These are phyloP conservation scores for Garcia nutans DNA, from an alignment of 345 rosid genomes.

Conservation along the genomic window DNA sequence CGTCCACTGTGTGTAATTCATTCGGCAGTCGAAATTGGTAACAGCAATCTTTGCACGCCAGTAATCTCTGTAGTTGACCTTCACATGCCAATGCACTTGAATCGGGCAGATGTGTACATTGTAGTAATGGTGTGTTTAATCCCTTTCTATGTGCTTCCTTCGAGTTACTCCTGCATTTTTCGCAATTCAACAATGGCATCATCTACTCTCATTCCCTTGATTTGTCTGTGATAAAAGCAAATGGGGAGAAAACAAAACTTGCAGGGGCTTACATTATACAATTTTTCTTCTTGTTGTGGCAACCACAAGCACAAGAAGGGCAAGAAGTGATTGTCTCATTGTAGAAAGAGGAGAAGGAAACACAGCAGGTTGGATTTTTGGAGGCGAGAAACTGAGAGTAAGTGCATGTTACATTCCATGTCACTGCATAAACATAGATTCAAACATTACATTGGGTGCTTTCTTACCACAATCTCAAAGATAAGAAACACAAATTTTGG, in stretches of 20 bases:
- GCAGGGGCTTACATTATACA: constrained; percentile 54
- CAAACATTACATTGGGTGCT: neutral
- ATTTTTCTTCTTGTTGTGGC: constrained; percentile 45
- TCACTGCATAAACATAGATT: constrained; percentile 21
- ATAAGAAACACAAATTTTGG: neutral
- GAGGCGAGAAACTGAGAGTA: constrained; percentile 31
- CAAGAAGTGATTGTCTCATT: constrained; percentile 31
- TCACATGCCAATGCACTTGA: constrained; percentile 66
- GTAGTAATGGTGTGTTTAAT: constrained; percentile 58
- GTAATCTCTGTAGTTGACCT: constrained; percentile 54
- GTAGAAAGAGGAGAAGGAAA: constrained; percentile 28
- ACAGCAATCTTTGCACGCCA: constrained; percentile 64
- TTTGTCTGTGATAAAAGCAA: neutral
- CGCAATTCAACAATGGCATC: neutral
- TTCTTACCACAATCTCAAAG: neutral
- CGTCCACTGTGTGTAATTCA: constrained; percentile 64
- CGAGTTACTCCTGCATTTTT: constrained; percentile 49
- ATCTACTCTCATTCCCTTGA: neutral
- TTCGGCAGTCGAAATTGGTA: constrained; percentile 55
- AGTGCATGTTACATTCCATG: constrained; percentile 33
- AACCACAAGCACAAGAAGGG: constrained; percentile 29
- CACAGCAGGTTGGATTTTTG: constrained; percentile 28
- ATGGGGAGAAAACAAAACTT: neutral
- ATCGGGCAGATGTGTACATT: constrained; percentile 66
- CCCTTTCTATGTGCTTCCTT: constrained; percentile 42